These are phyloP conservation scores for Rosa rugosa DNA, from an alignment of 306 rosid genomes.

Conservation along the genomic window DNA sequence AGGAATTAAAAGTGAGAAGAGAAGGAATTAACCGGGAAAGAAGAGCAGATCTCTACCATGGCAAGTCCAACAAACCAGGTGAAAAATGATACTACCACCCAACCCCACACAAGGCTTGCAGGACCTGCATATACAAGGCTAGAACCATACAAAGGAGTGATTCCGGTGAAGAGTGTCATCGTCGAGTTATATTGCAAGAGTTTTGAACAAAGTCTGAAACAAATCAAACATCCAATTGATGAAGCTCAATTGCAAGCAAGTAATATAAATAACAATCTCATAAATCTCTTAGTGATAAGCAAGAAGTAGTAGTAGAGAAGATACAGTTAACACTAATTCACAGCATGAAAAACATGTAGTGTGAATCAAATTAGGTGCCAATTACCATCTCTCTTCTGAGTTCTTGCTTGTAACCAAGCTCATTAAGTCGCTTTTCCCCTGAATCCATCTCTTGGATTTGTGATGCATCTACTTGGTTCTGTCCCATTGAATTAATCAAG, in stretches of 20 bases:
- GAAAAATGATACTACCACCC: constrained; percentile 83
- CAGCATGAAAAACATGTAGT: background rate
- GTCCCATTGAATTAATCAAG: background rate
- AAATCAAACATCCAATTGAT: background rate
- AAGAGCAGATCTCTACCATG: constrained; percentile 92
- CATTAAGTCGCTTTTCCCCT: constrained; percentile 75
- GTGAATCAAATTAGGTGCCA: background rate
- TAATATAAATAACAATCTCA: background rate
- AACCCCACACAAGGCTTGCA: constrained; percentile 87
- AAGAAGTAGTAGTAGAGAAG: background rate
- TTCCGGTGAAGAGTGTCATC: constrained; percentile 91
- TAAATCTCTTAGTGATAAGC: background rate
- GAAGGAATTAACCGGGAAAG: constrained; percentile 65
- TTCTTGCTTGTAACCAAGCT: constrained; percentile 91
- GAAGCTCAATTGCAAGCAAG: background rate
- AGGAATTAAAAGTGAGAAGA: constrained; percentile 1
- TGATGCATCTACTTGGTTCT: constrained; percentile 22
- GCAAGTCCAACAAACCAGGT: constrained; percentile 88
- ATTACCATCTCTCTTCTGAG: constrained; percentile 75
- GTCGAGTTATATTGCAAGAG: constrained; percentile 85
- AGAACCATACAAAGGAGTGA: constrained; percentile 85
- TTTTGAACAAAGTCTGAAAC: constrained; percentile 81
- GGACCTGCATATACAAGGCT: constrained; percentile 85
- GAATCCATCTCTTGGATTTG: constrained; percentile 51
- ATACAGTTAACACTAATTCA: background rate